phyloP scores from a whole-genome alignment of 441 rosid species.

The Hura crepitans region DNA sequence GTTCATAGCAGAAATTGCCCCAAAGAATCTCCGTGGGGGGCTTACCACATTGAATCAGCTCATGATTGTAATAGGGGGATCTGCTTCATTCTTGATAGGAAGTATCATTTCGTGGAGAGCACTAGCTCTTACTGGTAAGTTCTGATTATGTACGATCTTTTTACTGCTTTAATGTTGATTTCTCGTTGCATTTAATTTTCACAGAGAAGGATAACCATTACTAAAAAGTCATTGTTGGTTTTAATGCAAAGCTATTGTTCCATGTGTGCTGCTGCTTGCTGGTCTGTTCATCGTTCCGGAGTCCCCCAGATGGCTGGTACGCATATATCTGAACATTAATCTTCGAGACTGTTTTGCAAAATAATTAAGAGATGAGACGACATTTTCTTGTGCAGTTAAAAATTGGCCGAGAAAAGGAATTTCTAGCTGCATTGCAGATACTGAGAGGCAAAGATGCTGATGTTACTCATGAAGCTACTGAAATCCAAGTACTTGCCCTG shows the following conservation, averaged over 20 bases:
- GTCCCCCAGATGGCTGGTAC: slow-evolving; percentile 95
- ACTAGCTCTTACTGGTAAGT: slow-evolving; percentile 70
- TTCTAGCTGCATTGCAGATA: slow-evolving; percentile 46
- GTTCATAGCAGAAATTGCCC: slow-evolving; percentile 79
- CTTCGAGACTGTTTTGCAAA: not conserved
- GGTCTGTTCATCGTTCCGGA: slow-evolving; percentile 73
- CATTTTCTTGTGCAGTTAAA: slow-evolving; percentile 47
- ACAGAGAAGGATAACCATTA: not conserved
- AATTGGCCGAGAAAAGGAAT: slow-evolving; percentile 58
- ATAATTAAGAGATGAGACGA: not conserved
- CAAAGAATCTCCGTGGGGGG: slow-evolving; percentile 80
- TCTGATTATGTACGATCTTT: not conserved
- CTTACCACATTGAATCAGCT: slow-evolving; percentile 84
- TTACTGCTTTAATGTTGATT: not conserved
- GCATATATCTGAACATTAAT: not conserved
- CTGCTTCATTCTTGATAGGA: slow-evolving; percentile 60
- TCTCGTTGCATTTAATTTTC: not conserved
- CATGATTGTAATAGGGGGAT: slow-evolving; percentile 70
- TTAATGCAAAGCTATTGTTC: slow-evolving; percentile 52
- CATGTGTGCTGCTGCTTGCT: slow-evolving; percentile 63
- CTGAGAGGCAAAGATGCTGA: slow-evolving; percentile 68
- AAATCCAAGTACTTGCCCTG: slow-evolving; percentile 49
- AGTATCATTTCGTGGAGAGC: slow-evolving; percentile 66
- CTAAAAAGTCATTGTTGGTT: slow-evolving; percentile 19
- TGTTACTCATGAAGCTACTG: slow-evolving; percentile 61